Base-by-base conservation (phyloP, 345 rosid species). In the Eucalyptus tenuipes region DNA sequence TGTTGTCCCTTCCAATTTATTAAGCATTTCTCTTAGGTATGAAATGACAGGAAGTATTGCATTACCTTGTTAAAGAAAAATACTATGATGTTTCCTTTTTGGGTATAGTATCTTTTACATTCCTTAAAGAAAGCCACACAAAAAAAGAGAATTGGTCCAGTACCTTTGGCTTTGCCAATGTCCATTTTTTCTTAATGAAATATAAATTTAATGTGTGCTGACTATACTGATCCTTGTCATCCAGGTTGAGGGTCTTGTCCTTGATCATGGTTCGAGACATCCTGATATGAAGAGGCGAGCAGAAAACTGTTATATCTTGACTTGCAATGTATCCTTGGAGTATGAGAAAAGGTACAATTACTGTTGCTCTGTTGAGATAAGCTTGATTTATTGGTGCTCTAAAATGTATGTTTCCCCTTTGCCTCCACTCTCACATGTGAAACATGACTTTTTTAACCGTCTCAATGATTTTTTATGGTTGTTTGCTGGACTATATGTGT, bases 231-330 rank as follows among this genome's bases (percentile, higher is more conserved):
- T 50, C 57, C 42, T 86, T 49, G 47, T 52, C 45, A 81, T 71
- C 50, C 87, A 98, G 99, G 95, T 98, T 92, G 98, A 98, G 91
- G 99, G 99, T 88, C 97, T 98, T 89, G 99, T 98, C 71, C 97
- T 98, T 87, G 99, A 98, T 88, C 99, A 98, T 91, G 99, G 99
- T 88, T 98, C 99, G 40, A 96, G 99, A 88, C 99, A 97, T 93
- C 99, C 99, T 87, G 99, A 97, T 90, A 97, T 97, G 99, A 97
- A 97, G 92, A 94, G 99, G 22, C 94, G 97, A 86, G 99, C 99
- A 13, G 99, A 98, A 90, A 97, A 97, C 88, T 98, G 99, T 91
- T 92, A 94, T 90, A 98, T 98, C 89, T 92, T 98, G 91, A 98
- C 99, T 31, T 97, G 98, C 93, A 98, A 98, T 89, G 99, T 97